These are phyloP conservation scores for Triangularia verruculosa DNA, from an alignment of 2,329 filamentous ascomycete genomes.

Conservation along the genomic window DNA sequence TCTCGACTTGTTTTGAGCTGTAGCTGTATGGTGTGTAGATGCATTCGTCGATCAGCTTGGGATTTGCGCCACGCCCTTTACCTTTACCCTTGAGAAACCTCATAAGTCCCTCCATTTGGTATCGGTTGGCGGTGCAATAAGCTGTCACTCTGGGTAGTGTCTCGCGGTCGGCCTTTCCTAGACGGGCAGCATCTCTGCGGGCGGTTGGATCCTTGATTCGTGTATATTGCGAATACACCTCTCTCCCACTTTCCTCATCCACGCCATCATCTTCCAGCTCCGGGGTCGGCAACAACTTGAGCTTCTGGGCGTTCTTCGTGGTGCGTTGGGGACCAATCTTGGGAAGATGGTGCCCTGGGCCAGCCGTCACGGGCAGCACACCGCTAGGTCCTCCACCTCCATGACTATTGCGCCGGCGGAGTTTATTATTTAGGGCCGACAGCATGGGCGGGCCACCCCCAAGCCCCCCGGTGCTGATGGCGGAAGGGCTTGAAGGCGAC, in stretches of 20 bases:
- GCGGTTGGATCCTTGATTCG: constrained; percentile 96
- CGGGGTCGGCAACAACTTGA: constrained; percentile 93
- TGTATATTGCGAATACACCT: constrained; percentile 97
- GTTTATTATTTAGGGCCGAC: constrained; percentile 79
- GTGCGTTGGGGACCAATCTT: constrained; percentile 95
- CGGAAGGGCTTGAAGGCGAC: constrained; percentile 35
- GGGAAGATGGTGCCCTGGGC: constrained; percentile 39
- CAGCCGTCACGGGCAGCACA: constrained; percentile 26
- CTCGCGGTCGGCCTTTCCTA: constrained; percentile 91
- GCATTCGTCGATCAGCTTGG: constrained; percentile 95
- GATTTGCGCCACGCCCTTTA: constrained; percentile 73
- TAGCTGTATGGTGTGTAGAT: constrained; percentile 95
- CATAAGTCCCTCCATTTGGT: constrained; percentile 86
- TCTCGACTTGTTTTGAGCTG: constrained; percentile 43
- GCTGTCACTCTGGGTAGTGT: constrained; percentile 87
- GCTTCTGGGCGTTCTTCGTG: constrained; percentile 92
- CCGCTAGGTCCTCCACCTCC: constrained; percentile 53
- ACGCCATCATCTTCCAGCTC: constrained; percentile 71
- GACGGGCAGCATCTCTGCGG: constrained; percentile 80
- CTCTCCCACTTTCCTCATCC: constrained; percentile 88
- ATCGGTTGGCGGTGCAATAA: constrained; percentile 91
- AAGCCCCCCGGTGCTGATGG: constrained; percentile 42
- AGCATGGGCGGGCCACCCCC: constrained; percentile 58
- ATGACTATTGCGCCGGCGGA: constrained; percentile 82
- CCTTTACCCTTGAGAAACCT: constrained; percentile 83